A percentile compares a stretch with the other conserved stretches of the same genome.
phyloP scores from a whole-genome alignment of 2,329 filamentous ascomycete species.

The Ophidiomyces ophidiicola region DNA sequence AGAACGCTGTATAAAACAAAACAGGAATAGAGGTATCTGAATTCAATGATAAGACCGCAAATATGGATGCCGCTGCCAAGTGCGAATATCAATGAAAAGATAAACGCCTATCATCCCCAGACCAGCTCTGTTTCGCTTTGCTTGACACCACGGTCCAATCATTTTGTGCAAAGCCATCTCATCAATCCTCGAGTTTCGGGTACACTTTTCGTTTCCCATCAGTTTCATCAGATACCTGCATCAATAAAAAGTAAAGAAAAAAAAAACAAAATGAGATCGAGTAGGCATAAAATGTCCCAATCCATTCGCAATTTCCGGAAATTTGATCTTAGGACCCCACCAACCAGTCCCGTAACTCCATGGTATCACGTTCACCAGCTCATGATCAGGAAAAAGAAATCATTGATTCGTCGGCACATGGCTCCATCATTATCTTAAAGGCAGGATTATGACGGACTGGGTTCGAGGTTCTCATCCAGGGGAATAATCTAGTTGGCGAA shows the following conservation, averaged over 20 bases:
- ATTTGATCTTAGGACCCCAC: constrained; percentile 11
- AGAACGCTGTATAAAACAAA: not conserved
- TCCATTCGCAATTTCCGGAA: constrained; percentile 12
- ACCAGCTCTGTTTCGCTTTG: not conserved
- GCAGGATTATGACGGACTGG: constrained; percentile 5
- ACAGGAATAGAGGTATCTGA: constrained; percentile 7
- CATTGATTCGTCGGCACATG: constrained; percentile 11
- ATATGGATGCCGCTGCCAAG: constrained; percentile 4
- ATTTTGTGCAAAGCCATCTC: constrained; percentile 3
- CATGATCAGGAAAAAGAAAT: constrained; percentile 11
- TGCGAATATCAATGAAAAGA: constrained; percentile 7
- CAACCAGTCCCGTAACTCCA: constrained; percentile 11
- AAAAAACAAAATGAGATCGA: not conserved
- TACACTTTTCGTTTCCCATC: not conserved
- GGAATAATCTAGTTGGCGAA: constrained; percentile 5
- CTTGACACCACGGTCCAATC: constrained; percentile 4
- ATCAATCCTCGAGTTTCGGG: not conserved
- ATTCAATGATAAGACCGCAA: constrained; percentile 7
- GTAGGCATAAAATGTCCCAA: constrained; percentile 9
- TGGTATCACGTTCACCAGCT: constrained; percentile 12
- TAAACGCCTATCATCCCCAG: constrained; percentile 10
- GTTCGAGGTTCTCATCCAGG: constrained; percentile 9
- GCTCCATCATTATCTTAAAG: constrained; percentile 10
- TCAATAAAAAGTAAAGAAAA: constrained; percentile 1
- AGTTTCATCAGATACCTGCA: constrained; percentile 3